Evolutionary conservation across 2,329 filamentous ascomycete species (phyloP), one percentile per base, ranked within the genome.

Genomic region (Neopestalotiopsis clavispora): DNA sequence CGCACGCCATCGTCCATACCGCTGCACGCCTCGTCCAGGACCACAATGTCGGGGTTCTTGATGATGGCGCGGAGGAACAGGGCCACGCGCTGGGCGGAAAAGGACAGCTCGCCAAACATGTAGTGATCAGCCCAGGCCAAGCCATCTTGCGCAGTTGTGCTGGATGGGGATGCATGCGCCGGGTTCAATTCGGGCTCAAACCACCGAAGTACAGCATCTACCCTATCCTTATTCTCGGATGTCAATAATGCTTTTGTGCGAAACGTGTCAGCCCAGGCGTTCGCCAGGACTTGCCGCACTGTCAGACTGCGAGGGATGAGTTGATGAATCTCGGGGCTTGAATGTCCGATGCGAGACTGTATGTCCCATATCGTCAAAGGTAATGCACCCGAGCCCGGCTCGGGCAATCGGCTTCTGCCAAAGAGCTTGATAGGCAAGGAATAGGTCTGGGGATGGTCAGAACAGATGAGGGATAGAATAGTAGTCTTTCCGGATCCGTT

Each of bases 401-500:
- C 89, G 0, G 95, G 94, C 0, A 98, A 85, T 23, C 96, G 89
- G 67, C 91, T 92, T 28, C 90, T 90, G 0, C 94, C 94, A 77
- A 99, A 98, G 14, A 98, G 85, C 73, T 89, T 91, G 70, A 99
- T 91, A 0, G 95, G 95, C 30, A 95, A 88, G 0, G 93, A 94
- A 79, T 98, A 99, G 0, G 95, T 91, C 79, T 98, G 95, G 0
- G 96, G 96, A 75, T 99, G 96, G 76, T 99, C 96, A 1, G 95
- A 98, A 69, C 94, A 97, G 69, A 99, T 92, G 5, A 99, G 86
- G 4, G 94, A 96, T 34, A 98, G 88, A 52, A 99, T 87, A 0
- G 96, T 99, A 0, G 96, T 99, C 83, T 99, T 99, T 20, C 96
- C 96, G 0, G 94, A 97, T 13, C 92, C 96, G 74, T 99, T 98